Base-by-base conservation (phyloP, 306 rosid genomes). In the Trichosanthes cucumerina region DNA sequence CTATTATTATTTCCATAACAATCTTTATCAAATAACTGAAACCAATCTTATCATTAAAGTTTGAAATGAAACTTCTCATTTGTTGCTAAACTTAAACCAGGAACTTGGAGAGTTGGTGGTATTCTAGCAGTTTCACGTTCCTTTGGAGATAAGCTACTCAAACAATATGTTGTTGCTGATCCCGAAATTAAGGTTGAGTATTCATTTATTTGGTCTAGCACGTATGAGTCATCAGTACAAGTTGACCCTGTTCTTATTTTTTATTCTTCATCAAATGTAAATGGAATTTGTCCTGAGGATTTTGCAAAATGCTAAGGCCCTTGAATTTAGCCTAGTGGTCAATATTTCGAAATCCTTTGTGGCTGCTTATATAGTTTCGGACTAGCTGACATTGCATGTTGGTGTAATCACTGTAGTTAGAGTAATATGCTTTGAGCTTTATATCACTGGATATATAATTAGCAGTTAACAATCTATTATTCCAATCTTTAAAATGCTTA, bases 51-150 rank as follows among this genome's bases (percentile, higher is more conserved):
- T 31, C 78, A 75, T 54, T 15, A 1, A 24, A 43, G 60, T 79
- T 43, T 16, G 23, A 57, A 72, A 31, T 79, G 68, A 43, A 83
- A 79, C 75, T 64, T 79, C 23, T 60, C 11, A 23, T 65, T 43
- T 71, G 53, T 70, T 53, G 82, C 41, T 53, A 39, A 77, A 80
- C 72, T 84, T 83, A 74, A 43, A 44, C 41, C 85, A 93, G 97
- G 97, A 83, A 93, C 97, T 16, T 93, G 97, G 97, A 82, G 96
- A 80, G 97, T 93, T 28, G 96, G 97, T n/a, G 97, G 97, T 66
- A 89, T 93, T 77, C 96, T 93, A 73, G 97, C 97, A 21, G 96
- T 93, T 54, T 93, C 97, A 60, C 97, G 97, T 80, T 96, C 97
- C 69, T 93, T 93, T 82, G 97, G 97, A 72, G 97, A 93, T 79